Percentiles rank a stretch among this genome's conserved stretches.
Evolutionary conservation across 2,329 filamentous ascomycete genomes (phyloP).

Genomic region (Penicillium sumatraense): DNA sequence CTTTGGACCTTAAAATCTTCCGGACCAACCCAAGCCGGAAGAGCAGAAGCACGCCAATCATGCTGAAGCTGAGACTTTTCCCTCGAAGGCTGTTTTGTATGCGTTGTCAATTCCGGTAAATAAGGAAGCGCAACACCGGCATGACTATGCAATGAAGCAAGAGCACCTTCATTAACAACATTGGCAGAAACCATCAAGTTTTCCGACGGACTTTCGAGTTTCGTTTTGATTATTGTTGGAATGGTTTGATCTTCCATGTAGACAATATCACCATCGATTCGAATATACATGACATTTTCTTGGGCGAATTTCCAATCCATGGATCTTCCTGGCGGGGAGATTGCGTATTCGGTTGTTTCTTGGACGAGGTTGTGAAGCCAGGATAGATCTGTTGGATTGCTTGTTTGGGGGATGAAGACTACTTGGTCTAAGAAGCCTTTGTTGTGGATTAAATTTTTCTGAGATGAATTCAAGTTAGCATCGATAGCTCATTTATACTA

Average conservation of each 20-base stretch:
- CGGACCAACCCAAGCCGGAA: slow-evolving; percentile 41
- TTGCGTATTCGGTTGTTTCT: slow-evolving; percentile 35
- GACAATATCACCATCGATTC: slow-evolving; percentile 50
- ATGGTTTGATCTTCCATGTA: slow-evolving; percentile 54
- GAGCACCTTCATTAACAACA: slow-evolving; percentile 60
- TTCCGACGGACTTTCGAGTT: slow-evolving; percentile 56
- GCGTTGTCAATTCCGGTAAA: slow-evolving; percentile 50
- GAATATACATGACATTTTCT: slow-evolving; percentile 43
- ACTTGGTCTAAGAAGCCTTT: slow-evolving; percentile 50
- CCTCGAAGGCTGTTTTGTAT: slow-evolving; percentile 20
- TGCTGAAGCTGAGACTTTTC: slow-evolving; percentile 21
- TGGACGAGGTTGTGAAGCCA: slow-evolving; percentile 41
- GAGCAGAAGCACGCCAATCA: slow-evolving; percentile 38
- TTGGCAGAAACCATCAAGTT: slow-evolving; percentile 60
- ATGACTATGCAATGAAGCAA: slow-evolving; percentile 60
- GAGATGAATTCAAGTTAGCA: no score
- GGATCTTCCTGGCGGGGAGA: slow-evolving; percentile 13
- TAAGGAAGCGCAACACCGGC: slow-evolving; percentile 59
- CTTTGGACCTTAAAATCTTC: slow-evolving; percentile 33
- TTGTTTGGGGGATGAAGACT: slow-evolving; percentile 47
- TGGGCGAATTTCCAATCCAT: slow-evolving; percentile 22
- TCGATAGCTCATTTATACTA: no score
- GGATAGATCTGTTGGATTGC: slow-evolving; percentile 38
- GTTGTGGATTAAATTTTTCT: slow-evolving; percentile 45
- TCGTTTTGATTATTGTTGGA: slow-evolving; percentile 58